These are phyloP conservation scores for Fusarium tjaetaba DNA, from an alignment of 2,329 filamentous ascomycete genomes.

Conservation along the genomic window DNA sequence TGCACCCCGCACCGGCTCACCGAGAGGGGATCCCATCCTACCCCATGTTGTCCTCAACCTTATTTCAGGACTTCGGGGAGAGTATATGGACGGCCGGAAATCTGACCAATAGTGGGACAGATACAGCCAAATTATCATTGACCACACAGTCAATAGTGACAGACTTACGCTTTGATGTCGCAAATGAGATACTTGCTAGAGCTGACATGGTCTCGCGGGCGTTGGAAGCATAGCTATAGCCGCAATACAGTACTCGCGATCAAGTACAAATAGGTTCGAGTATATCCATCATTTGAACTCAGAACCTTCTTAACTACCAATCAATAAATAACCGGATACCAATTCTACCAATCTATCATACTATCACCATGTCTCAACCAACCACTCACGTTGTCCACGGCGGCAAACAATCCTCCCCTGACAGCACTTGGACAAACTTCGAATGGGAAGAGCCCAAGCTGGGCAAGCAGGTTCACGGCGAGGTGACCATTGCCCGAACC, in stretches of 20 bases:
- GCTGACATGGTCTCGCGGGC: fast-evolving
- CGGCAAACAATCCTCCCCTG: neutral
- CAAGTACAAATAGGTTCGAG: neutral
- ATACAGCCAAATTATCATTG: fast-evolving
- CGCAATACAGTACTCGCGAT: too few relatives aligned
- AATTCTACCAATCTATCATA: neutral
- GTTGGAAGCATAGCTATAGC: neutral
- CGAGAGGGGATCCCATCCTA: too few relatives aligned
- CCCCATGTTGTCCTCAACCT: neutral
- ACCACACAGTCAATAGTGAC: neutral
- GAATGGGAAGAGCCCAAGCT: slow-evolving; percentile 11
- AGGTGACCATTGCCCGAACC: neutral
- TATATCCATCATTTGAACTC: fast-evolving
- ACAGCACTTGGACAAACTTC: neutral
- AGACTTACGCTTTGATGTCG: neutral
- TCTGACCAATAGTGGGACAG: neutral
- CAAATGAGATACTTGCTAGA: neutral
- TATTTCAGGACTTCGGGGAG: neutral
- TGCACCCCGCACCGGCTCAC: neutral
- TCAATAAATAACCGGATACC: fast-evolving
- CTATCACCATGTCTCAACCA: neutral
- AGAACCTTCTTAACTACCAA: neutral
- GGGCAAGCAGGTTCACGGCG: slow-evolving; percentile 3
- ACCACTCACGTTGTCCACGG: slow-evolving; percentile 2
- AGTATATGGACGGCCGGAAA: neutral